Evolutionary conservation across 768 basidiomycete species (phyloP), one percentile per base, ranked within the genome.

Genomic region (Termitomyces sp.): DNA sequence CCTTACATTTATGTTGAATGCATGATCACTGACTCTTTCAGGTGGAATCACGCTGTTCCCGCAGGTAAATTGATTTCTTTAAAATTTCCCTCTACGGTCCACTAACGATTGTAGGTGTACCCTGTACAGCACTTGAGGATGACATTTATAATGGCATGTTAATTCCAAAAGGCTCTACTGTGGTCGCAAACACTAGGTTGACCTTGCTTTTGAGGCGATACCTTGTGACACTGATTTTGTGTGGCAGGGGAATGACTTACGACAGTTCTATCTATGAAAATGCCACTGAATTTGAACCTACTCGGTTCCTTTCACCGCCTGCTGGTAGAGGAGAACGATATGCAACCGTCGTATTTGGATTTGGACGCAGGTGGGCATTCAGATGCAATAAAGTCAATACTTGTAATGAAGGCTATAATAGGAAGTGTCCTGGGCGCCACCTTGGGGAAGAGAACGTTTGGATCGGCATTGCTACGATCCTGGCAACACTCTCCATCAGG

Each of bases 371-470:
- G 66, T 69, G 33, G 30, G 64, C n/a, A 53, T 10, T 30, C 33
- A 5, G 32, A 36, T 13, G 24, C 11, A 30, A 18, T 2, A 8
- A 7, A 30, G 7, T 38, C 3, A 20, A 18, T 10, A 7, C 50
- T 11, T 7, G 0, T 1, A 2, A 11, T 20, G 30, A 24, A n/a
- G 9, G 16, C 8, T 40, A 26, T 16, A 16, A 35, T 40, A 38
- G 43, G 63, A 48, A 72, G 13, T 79, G 77, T 52, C 73, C 77
- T 13, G 81, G 79, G 7, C 62, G 70, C 41, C 55, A 75, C 40
- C 66, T 82, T 40, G 78, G 74, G 4, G 74, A 79, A n/a, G 70
- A 74, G 1, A 75, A 73, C 13, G 24, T 78, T 38, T 73, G 71
- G 64, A 58, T 62, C 24, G 59, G 58, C 13, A 59, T 67, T 10